phyloP scores from a whole-genome alignment of 371 early-diverging fungal species.

The Massospora cicadina region DNA sequence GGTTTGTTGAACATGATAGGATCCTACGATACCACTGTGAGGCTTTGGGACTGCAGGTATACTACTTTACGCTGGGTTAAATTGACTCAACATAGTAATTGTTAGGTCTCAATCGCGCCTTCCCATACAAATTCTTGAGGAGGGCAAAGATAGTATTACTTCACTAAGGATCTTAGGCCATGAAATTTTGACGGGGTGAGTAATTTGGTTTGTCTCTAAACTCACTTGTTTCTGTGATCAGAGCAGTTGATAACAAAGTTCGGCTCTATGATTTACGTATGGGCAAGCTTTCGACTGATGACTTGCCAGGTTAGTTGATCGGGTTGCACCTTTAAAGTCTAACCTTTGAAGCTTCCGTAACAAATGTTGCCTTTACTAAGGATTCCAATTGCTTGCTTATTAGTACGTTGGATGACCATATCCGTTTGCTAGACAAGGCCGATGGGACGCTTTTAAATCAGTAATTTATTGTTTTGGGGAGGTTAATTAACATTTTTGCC shows the following conservation, averaged over 20 bases:
- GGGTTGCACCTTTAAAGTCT: background rate
- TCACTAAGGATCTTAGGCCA: constrained; percentile 44
- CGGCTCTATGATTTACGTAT: constrained; percentile 70
- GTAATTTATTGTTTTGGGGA: constrained; percentile 21
- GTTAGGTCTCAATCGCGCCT: constrained; percentile 36
- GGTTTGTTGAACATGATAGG: constrained; percentile 20
- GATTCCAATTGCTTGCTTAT: constrained; percentile 63
- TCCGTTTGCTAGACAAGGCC: constrained; percentile 66
- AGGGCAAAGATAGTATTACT: constrained; percentile 73
- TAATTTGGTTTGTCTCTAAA: background rate
- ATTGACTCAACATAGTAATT: background rate
- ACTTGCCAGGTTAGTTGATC: constrained; percentile 42
- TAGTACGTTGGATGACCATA: constrained; percentile 46
- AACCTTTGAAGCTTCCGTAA: constrained; percentile 46
- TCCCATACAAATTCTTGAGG: constrained; percentile 74
- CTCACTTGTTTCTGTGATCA: constrained; percentile 12
- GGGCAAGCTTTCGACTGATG: constrained; percentile 46
- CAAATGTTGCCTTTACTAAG: constrained; percentile 46
- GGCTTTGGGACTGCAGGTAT: constrained; percentile 72
- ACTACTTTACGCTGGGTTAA: constrained; percentile 1
- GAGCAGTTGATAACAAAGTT: constrained; percentile 66
- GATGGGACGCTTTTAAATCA: constrained; percentile 55
- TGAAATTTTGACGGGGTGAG: constrained; percentile 59
- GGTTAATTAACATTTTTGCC: too few relatives aligned
- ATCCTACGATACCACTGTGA: constrained; percentile 77